Percentiles rank a stretch among this genome's conserved stretches.
Evolutionary conservation across 306 rosid genomes (phyloP).

Genomic region (Cicer yamashitae): DNA sequence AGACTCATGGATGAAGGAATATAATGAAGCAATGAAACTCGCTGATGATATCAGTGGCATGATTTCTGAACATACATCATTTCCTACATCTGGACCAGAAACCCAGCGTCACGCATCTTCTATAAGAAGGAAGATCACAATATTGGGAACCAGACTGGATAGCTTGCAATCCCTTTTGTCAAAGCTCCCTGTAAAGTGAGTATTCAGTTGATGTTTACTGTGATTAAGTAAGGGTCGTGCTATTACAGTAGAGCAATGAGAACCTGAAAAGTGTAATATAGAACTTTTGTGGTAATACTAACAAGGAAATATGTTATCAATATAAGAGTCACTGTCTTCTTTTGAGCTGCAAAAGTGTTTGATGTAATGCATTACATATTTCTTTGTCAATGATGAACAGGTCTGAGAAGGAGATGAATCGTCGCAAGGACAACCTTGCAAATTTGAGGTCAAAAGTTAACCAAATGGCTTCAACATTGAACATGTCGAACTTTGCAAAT

Average conservation of each 20-base stretch:
- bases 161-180: constrained; percentile 81
- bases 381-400: constrained; percentile 56
- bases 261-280: constrained; percentile 13
- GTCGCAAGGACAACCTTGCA: constrained; percentile 81
- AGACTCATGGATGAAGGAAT: constrained; percentile 97
- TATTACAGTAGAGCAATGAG: constrained; percentile 13
- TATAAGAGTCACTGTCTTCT: constrained; percentile 29
- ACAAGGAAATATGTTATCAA: constrained; percentile 5
- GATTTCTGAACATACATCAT: constrained; percentile 80
- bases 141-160: constrained; percentile 95
- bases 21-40: constrained; percentile 85
- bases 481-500: constrained; percentile 85
- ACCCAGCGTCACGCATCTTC: constrained; percentile 90
- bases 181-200: constrained; percentile 90
- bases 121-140: constrained; percentile 93
- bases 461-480: constrained; percentile 90
- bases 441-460: constrained; percentile 79
- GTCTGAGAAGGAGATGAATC: constrained; percentile 95
- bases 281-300: constrained; percentile 16
- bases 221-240: constrained; percentile 25
- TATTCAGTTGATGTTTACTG: constrained; percentile 32
- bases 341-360: background rate
- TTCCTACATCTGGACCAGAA: constrained; percentile 84
- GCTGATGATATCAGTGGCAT: constrained; percentile 87
- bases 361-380: constrained; percentile 37